Evolutionary conservation across 2,329 filamentous ascomycete species (phyloP).

Genomic region (Chaetoscypha palmicola): DNA sequence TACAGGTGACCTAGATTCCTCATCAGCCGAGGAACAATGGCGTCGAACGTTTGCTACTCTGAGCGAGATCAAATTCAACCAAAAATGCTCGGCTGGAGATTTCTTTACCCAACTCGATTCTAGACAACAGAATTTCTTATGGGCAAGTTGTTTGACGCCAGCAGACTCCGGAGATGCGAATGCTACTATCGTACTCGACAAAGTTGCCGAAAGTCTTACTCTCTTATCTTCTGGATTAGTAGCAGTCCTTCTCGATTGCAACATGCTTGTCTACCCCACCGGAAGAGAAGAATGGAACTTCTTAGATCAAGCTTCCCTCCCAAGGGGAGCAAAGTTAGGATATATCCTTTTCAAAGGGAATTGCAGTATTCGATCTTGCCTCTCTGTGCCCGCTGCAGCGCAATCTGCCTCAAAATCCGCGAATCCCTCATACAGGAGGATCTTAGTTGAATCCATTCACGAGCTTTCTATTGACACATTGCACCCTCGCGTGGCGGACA

Average conservation of each 20-base stretch:
- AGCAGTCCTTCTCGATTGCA: not conserved
- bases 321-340: not conserved
- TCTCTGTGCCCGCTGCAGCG: not conserved
- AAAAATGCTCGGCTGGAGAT: constrained; percentile 24
- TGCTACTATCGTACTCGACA: not conserved
- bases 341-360: not conserved
- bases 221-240: not conserved
- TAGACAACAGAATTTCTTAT: constrained; percentile 6
- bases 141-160: constrained; percentile 13
- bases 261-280: not conserved
- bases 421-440: not conserved
- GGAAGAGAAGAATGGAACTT: not conserved
- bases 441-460: not conserved
- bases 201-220: not conserved
- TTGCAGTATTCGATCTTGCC: not conserved
- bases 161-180: not conserved
- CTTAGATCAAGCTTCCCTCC: not conserved
- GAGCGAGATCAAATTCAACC: constrained; percentile 17
- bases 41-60: constrained; percentile 10
- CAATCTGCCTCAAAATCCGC: not conserved
- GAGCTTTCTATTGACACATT: not conserved
- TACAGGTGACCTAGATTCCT: constrained; percentile 17
- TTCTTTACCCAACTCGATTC: constrained; percentile 14
- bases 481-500: not conserved
- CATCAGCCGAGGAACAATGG: constrained; percentile 12